phyloP scores from a whole-genome alignment of 2,329 filamentous ascomycete species.

The Aspergillus floridensis region DNA sequence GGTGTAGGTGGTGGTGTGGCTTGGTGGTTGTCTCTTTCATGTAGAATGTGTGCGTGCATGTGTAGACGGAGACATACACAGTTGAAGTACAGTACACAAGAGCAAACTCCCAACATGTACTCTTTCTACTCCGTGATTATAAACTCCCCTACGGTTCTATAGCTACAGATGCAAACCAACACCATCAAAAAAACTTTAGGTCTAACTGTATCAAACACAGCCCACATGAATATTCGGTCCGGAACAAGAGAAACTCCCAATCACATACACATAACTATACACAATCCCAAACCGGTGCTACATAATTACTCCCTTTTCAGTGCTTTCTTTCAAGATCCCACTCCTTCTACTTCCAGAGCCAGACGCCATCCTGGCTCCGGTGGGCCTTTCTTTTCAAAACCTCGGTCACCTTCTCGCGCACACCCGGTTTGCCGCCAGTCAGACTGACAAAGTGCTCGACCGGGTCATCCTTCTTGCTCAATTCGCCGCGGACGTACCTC shows the following conservation, averaged over 20 bases:
- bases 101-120: too few relatives aligned
- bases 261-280: background rate
- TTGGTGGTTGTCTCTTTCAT: too few relatives aligned
- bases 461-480: slow-evolving; percentile 57
- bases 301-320: background rate
- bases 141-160: too few relatives aligned
- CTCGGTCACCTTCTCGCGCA: slow-evolving; percentile 66
- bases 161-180: too few relatives aligned
- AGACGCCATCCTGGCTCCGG: background rate
- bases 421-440: slow-evolving; percentile 65
- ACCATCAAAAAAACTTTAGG: background rate
- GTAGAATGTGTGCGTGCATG: background rate
- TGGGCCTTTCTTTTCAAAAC: slow-evolving; percentile 54
- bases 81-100: too few relatives aligned
- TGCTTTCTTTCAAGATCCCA: background rate
- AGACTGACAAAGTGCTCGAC: slow-evolving; percentile 60
- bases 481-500: slow-evolving; percentile 41
- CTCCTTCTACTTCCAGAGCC: background rate
- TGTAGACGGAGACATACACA: background rate
- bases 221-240: background rate
- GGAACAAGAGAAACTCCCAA: slow-evolving; percentile 28
- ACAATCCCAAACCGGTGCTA: background rate
- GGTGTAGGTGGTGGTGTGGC: too few relatives aligned
- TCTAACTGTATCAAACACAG: background rate
- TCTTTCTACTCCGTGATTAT: too few relatives aligned